phyloP scores from a whole-genome alignment of 2,329 filamentous ascomycete genomes.

The Beauveria medogensis region DNA sequence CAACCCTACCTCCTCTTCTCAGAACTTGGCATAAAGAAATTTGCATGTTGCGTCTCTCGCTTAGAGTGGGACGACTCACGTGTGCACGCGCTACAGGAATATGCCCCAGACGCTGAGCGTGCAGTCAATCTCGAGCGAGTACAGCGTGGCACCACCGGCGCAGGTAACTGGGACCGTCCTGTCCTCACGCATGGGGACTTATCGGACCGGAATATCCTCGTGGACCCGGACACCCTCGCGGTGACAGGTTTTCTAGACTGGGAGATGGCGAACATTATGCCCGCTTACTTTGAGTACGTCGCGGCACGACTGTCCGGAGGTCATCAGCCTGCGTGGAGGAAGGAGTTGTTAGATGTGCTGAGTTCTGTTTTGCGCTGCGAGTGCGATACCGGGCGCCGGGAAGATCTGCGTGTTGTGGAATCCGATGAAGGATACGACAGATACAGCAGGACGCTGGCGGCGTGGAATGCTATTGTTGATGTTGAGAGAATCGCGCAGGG shows the following conservation, averaged over 20 bases:
- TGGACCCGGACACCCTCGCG: not conserved
- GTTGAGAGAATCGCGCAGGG: not conserved
- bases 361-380: not conserved
- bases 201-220: conserved; percentile 1
- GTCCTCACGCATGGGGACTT: not conserved
- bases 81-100: not conserved
- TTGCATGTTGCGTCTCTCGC: not conserved
- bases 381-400: not conserved
- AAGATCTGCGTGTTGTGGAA: not conserved
- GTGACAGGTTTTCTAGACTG: not conserved
- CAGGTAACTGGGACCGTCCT: not conserved
- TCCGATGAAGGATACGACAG: not conserved
- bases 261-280: not conserved
- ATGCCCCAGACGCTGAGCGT: not conserved
- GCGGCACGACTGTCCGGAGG: not conserved
- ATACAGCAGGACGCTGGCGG: not conserved
- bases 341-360: not conserved
- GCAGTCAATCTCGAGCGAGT: not conserved
- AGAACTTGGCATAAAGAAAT: not conserved
- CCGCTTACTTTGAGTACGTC: conserved; percentile 3
- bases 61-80: not conserved
- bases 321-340: conserved; percentile 1
- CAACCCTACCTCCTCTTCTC: not conserved
- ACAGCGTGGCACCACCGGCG: not conserved
- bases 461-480: not conserved